Base-by-base conservation (phyloP, 139 green algal species). In the Desmodesmus armatus region DNA sequence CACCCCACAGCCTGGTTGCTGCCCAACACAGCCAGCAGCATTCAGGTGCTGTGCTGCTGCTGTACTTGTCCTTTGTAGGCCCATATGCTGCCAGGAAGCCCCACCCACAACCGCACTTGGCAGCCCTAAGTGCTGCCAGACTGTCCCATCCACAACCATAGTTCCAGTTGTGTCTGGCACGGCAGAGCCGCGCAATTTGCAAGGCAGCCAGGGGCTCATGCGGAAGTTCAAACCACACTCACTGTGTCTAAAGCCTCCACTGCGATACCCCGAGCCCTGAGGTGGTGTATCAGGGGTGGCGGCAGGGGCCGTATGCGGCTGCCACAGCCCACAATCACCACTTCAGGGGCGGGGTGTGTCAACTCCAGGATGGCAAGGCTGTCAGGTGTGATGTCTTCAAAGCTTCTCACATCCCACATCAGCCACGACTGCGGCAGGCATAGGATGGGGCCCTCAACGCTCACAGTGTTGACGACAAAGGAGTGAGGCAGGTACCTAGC, bases 161-260 rank as follows among this genome's bases (percentile, higher is more conserved):
- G n/a, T n/a, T n/a, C n/a, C n/a, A 49, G 72, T n/a, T n/a, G n/a
- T n/a, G n/a, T n/a, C n/a, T n/a, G n/a, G n/a, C n/a, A n/a, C 55
- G 31, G 15, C 2, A 33, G 3, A 23, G 31, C 17, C 55, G 5
- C 29, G 55, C 55, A 65, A 65, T 5, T 3, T 13, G 55, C 55
- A 31, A 65, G 51, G n/a, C n/a, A n/a, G n/a, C n/a, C n/a, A n/a
- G n/a, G n/a, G n/a, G n/a, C n/a, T n/a, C n/a, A n/a, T n/a, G 51
- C 29, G 11, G 19, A 9, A 33, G 44, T 41, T 76, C 37, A 19
- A 15, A 81, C 21, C 60, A 63, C 21, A 80, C 88, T 41, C 77
- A 92, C 90, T 40, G 91, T 94, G 80, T 96, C 90, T 33, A 94
- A 49, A 27, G 90, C 82, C 82, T 96, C 93, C 25, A 92, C 78